Evolutionary conservation across 1,284 basidiomycete species (phyloP), one percentile per base, ranked within the genome.

Genomic region (Rhizopogon hawkerae): DNA sequence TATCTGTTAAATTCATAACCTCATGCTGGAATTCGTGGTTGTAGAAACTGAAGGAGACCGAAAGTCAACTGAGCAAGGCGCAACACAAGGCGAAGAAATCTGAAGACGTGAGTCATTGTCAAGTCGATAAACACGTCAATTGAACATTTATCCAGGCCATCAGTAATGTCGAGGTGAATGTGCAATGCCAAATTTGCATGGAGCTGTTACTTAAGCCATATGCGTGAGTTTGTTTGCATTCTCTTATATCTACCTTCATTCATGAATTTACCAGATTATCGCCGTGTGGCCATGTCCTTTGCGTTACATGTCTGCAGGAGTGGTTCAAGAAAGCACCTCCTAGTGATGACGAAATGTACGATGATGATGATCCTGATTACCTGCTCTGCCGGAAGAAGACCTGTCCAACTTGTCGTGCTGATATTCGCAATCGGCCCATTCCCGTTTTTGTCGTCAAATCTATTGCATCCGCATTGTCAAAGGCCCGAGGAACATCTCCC

Each of bases 141-240:
- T 45, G 33, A 56, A n/a, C 23, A n/a, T 37, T 39, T 37, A 16
- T 7, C 24, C 48, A 85, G 82, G 64, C 78, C 38, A 64, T 85
- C 6, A 61, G 70, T 13, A 68, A 67, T 5, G 72, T 86, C 26
- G 84, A 86, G 63, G 59, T 63, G 26, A 73, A 75, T 35, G 59
- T 84, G 14, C 79, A 78, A 55, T 88, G 85, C 60, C 83, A 85
- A 58, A 84, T 88, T 31, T 88, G 85, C 58, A 81, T 86, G 69
- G 85, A 88, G 16, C 61, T 79, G 11, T 64, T 86, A 6, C 58
- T 71, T 38, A 76, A 76, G 55, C 85, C 85, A 23, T 81, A 75
- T 58, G 76, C 76, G 85, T 87, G 62, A 54, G 82, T 74, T 39
- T 31, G 26, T 74, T 41, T 33, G 26, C 23, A 6, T 24, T 49